Evolutionary conservation across 306 rosid species (phyloP).

Genomic region (Psophocarpus tetragonolobus): DNA sequence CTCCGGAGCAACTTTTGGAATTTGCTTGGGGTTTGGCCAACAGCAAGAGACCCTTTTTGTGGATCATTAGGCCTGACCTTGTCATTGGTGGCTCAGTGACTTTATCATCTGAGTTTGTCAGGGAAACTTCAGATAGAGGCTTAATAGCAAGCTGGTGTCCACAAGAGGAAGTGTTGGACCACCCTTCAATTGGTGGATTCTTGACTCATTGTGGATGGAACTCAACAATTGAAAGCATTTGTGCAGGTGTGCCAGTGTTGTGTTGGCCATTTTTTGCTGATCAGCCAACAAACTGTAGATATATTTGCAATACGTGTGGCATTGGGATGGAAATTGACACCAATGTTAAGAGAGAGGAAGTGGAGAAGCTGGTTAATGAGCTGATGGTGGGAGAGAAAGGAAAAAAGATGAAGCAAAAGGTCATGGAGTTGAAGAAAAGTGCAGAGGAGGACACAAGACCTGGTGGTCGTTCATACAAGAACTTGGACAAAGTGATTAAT

Average conservation of each 20-base stretch:
- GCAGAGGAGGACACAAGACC: neutral
- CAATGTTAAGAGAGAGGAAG: neutral
- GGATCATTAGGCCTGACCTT: neutral
- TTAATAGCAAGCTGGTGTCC: too few relatives aligned
- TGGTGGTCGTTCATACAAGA: conserved; percentile 15
- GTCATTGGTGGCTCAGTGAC: neutral
- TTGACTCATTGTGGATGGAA: too few relatives aligned
- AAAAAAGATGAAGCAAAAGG: conserved; percentile 19
- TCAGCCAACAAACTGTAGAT: too few relatives aligned
- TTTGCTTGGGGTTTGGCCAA: conserved; percentile 27
- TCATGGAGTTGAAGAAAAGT: neutral
- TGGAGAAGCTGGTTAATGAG: neutral
- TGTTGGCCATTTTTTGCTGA: conserved; percentile 18
- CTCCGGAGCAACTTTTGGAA: too few relatives aligned
- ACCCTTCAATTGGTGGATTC: too few relatives aligned
- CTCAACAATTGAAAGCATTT: too few relatives aligned
- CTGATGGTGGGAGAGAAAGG: conserved; percentile 29
- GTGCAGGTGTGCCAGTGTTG: conserved; percentile 30
- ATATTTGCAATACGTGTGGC: too few relatives aligned
- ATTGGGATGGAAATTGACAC: too few relatives aligned
- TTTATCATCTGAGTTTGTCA: neutral
- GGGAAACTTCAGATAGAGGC: neutral
- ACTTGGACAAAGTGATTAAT: conserved; percentile 26
- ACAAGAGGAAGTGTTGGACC: too few relatives aligned
- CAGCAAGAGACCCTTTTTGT: neutral